A percentile compares a stretch with the other conserved stretches of the same genome.
phyloP scores from a whole-genome alignment of 1,139 yeast species.

The Saccharomyces hybrid region DNA sequence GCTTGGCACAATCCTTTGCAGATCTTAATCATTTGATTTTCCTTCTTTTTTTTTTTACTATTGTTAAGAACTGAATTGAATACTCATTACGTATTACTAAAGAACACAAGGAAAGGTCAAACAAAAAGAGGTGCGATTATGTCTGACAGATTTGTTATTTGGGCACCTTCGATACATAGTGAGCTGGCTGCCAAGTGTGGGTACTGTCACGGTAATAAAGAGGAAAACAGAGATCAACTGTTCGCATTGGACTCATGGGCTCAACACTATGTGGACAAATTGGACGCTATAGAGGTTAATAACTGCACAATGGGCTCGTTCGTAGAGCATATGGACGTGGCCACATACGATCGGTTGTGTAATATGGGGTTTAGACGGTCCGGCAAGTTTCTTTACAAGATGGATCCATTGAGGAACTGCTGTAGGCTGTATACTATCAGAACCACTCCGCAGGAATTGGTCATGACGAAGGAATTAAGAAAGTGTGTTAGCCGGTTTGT shows the following conservation, averaged over 20 bases:
- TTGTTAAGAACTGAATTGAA: background rate
- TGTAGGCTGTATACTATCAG: slow-evolving; percentile 78
- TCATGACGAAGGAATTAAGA: slow-evolving; percentile 57
- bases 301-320: slow-evolving; percentile 43
- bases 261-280: slow-evolving; percentile 7
- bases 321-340: slow-evolving; percentile 40
- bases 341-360: slow-evolving; percentile 54
- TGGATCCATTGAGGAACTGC: slow-evolving; percentile 65
- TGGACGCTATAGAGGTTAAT: slow-evolving; percentile 10
- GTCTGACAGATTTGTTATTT: slow-evolving; percentile 3
- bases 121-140: background rate
- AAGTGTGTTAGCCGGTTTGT: slow-evolving; percentile 55
- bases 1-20: background rate
- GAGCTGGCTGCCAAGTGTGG: slow-evolving; percentile 41
- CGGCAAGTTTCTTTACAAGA: slow-evolving; percentile 65
- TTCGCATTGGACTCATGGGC: slow-evolving; percentile 35
- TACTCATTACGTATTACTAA: background rate
- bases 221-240: slow-evolving; percentile 25
- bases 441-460: slow-evolving; percentile 42
- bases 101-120: background rate
- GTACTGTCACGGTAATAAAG: slow-evolving; percentile 50
- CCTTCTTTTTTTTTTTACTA: background rate
- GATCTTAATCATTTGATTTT: background rate
- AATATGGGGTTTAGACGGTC: slow-evolving; percentile 75
- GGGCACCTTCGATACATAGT: background rate